Evolutionary conservation across 192 early-diverging fungal genomes (phyloP).

Genomic region (Coemansia sp.): DNA sequence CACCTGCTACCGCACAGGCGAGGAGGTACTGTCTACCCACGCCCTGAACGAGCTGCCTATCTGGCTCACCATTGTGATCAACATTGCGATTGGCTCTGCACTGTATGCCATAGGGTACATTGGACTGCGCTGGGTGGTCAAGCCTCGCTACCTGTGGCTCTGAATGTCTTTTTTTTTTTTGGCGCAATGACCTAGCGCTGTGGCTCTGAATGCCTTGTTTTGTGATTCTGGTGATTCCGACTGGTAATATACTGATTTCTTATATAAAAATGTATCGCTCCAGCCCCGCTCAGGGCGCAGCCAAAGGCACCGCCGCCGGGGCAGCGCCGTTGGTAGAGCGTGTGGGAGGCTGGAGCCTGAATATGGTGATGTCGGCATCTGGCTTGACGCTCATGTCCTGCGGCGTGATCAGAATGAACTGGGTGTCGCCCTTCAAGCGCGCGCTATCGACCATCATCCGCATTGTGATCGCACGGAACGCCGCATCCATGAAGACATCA

Average conservation of each 20-base stretch:
- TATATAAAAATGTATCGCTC: too few relatives aligned
- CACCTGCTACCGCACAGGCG: conserved; percentile 30
- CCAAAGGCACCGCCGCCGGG: neutral
- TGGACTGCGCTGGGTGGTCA: too few relatives aligned
- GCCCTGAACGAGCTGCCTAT: conserved; percentile 26
- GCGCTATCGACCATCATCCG: conserved; percentile 85
- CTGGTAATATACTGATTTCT: too few relatives aligned
- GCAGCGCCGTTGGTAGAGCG: conserved; percentile 11
- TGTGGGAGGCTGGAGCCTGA: conserved; percentile 56
- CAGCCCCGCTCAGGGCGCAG: neutral
- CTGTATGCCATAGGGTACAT: conserved; percentile 15
- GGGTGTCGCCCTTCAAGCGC: conserved; percentile 62
- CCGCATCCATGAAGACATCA: conserved; percentile 99
- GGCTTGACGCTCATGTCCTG: conserved; percentile 77
- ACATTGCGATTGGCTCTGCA: conserved; percentile 15
- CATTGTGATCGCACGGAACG: conserved; percentile 89
- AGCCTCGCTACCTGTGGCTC: too few relatives aligned
- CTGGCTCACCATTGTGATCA: conserved; percentile 21
- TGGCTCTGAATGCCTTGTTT: too few relatives aligned
- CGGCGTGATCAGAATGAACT: conserved; percentile 97
- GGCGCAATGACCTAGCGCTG: too few relatives aligned
- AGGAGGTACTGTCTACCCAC: conserved; percentile 25
- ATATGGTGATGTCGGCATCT: conserved; percentile 50
- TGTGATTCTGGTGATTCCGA: too few relatives aligned
- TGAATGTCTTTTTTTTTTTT: too few relatives aligned